Evolutionary conservation across 257 asterid genomes (phyloP), one percentile per base, ranked within the genome.

Genomic region (Euphrasia confusa): DNA sequence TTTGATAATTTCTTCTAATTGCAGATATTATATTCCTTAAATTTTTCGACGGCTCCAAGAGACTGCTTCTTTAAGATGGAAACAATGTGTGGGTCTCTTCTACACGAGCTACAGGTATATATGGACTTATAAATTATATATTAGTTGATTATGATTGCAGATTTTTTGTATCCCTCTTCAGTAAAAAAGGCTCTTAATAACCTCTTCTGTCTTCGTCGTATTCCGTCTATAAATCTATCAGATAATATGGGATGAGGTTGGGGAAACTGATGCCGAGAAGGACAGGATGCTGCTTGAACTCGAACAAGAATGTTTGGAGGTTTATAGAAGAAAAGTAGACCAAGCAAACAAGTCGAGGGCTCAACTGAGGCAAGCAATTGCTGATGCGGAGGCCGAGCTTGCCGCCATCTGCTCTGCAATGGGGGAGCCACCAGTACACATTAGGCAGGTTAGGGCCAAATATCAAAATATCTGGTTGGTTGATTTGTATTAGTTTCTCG

Each of bases 341-440:
- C 94, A 84, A 71, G 99, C 99, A 58, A 89, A 93, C 79, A 93
- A 66, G 80, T 55, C 79, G 54, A 84, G 99, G 71, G 96, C 97
- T 70, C 96, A 89, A 83, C 80, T 93, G 69, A 78, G 99, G 80
- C 94, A 80, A 72, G 95, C 89, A 49, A 92, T 92, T 89, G 99
- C 99, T 70, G 96, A 92, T 65, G 82, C 99, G 11, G 99, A 92
- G 78, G 89, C 97, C 4, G 96, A 92, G 78, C 85, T 92, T 55
- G 99, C 99, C 53, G 83, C 83, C 60, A 83, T 92, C 59, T 92
- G 99, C 72, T 76, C 99, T 54, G 81, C 99, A 5, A 83, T 89
- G 93, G 99, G 99, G 45, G 99, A 92, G 82, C 79, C 81, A 60
- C 97, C 99, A 2, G 94, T 92, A 14, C 95, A 92, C 77, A 85